Conservation (phyloP, 305 asterid genomes). For the Andrographis paniculata region DNA sequence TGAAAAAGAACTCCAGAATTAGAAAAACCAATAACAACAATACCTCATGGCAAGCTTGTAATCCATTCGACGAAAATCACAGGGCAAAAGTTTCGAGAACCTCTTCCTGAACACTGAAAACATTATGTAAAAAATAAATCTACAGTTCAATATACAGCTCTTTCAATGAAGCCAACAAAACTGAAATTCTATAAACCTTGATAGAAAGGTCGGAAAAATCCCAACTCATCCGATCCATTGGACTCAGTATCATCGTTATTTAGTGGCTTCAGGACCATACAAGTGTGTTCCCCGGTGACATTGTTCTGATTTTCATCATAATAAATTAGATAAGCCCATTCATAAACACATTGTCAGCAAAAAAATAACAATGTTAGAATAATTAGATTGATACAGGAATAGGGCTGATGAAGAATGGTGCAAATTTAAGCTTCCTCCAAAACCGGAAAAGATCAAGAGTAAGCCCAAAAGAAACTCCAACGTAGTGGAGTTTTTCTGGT, state of each 20-base stretch:
- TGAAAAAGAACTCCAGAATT: slow-evolving; percentile 3
- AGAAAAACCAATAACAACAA: slow-evolving; percentile 18
- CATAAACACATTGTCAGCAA: slow-evolving; percentile 9
- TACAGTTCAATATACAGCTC: not conserved
- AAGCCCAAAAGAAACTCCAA: slow-evolving; percentile 90
- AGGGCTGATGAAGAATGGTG: slow-evolving; percentile 73
- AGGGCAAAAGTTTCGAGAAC: slow-evolving; percentile 39
- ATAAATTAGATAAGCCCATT: slow-evolving; percentile 15
- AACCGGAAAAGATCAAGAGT: slow-evolving; percentile 81
- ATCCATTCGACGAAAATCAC: slow-evolving; percentile 59
- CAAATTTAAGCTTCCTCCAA: slow-evolving; percentile 85
- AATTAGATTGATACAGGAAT: slow-evolving; percentile 47
- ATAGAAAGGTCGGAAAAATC: slow-evolving; percentile 58
- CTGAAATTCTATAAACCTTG: slow-evolving; percentile 39
- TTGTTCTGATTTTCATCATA: slow-evolving; percentile 35
- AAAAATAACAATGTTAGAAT: slow-evolving; percentile 7
- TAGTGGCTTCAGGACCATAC: slow-evolving; percentile 82
- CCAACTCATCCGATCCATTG: slow-evolving; percentile 47
- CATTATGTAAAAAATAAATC: slow-evolving; percentile 11
- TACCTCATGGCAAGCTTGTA: slow-evolving; percentile 96
- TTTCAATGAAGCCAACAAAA: not conserved
- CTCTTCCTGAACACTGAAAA: slow-evolving; percentile 56
- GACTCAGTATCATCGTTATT: slow-evolving; percentile 64
- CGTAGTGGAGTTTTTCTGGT: slow-evolving; percentile 85
- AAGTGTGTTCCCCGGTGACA: slow-evolving; percentile 83